phyloP scores from a whole-genome alignment of 345 rosid species.

The Lepidium africanum region DNA sequence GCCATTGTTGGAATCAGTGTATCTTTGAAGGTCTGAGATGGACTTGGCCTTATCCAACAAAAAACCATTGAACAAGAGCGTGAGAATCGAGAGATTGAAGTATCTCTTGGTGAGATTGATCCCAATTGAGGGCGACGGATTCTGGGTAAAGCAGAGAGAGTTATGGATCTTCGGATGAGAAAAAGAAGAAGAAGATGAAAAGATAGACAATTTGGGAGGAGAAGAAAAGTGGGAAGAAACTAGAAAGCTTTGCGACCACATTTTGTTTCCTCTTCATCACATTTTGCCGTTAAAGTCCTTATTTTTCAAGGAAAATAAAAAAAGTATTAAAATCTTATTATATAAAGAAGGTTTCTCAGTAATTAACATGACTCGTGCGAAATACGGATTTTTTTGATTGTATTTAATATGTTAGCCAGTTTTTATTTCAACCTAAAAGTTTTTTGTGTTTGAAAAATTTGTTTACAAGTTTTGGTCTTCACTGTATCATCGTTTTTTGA shows the following conservation, averaged over 20 bases:
- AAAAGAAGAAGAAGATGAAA: not conserved
- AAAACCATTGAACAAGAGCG: conserved; percentile 39
- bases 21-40: conserved; percentile 43
- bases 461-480: too few relatives aligned
- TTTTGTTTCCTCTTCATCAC: conserved; percentile 13
- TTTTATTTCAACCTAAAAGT: too few relatives aligned
- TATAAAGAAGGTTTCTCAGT: too few relatives aligned
- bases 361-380: too few relatives aligned
- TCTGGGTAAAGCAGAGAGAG: conserved; percentile 4
- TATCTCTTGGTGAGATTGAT: conserved; percentile 45
- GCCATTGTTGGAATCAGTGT: conserved; percentile 57
- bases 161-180: not conserved
- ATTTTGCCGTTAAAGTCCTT: not conserved
- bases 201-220: conserved; percentile 14
- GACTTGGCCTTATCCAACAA: conserved; percentile 25
- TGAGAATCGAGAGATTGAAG: conserved; percentile 42
- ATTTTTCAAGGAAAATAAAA: not conserved
- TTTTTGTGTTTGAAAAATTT: too few relatives aligned
- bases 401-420: too few relatives aligned
- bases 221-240: conserved; percentile 4
- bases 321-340: too few relatives aligned
- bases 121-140: not conserved
- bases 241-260: conserved; percentile 24
- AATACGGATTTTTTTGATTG: too few relatives aligned
- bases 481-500: too few relatives aligned